Evolutionary conservation across 371 early-diverging fungal species (phyloP), one percentile per base, ranked within the genome.

Genomic region (Rhizopus sp.): DNA sequence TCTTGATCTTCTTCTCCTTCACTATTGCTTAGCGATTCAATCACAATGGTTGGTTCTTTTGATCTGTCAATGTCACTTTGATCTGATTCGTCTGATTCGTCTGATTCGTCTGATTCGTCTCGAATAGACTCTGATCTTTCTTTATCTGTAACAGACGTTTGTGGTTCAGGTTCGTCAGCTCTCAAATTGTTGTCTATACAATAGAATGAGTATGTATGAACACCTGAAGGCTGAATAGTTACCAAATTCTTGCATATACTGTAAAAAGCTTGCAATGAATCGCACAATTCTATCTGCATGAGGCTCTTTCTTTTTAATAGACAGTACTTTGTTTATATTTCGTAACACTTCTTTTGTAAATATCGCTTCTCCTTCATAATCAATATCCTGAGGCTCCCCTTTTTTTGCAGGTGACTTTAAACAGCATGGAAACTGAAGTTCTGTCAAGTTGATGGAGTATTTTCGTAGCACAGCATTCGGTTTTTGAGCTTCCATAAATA

Each of bases 401-500:
- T 75, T 69, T n/a, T 52, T 64, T 35, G 77, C 75, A 10, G 64
- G 60, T 38, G 72, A 63, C 17, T 74, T 69, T 15, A 82, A 50
- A 41, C 82, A 72, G 60, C 87, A 86, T 38, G 82, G 77, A 50
- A 76, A 64, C 64, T 92, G 93, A 50, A 92, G 68, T 65, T 91
- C 91, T 52, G 90, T 79, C n/a, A 93, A 74, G 32, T 85, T 82
- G 39, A 87, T 83, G 10, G 88, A 86, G 60, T 88, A 83, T 59
- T 84, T 87, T 58, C 90, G 84, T 61, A 89, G 87, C 4, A 80
- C 81, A 5, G 87, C 80, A 16, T 80, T 75, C 0, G 86, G 78
- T 55, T 80, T 81, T 64, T 91, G 91, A 5, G 87, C 82, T n/a
- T 91, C 90, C 59, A 87, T 86, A 64, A 93, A 92, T 52, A 93